Evolutionary conservation across 2,329 filamentous ascomycete species (phyloP).

Genomic region (Penicillium sp.): DNA sequence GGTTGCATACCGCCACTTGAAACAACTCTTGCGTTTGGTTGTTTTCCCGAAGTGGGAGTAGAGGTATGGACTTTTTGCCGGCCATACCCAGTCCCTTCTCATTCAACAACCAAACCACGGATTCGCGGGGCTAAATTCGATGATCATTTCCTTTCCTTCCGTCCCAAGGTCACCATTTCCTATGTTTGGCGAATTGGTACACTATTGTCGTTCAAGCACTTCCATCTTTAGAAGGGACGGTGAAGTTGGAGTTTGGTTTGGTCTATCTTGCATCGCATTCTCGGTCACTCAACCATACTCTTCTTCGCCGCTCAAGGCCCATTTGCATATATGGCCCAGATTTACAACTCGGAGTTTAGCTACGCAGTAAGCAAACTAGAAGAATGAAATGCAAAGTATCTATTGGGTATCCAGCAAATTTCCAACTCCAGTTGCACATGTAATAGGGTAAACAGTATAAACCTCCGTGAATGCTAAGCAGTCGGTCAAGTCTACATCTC

Average conservation of each 20-base stretch:
- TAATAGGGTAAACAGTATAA: slow-evolving; percentile 11
- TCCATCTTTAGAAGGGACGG: slow-evolving; percentile 22
- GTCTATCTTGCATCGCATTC: slow-evolving; percentile 7
- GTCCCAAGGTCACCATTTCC: neutral
- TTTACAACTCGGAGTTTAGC: neutral
- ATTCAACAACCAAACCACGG: neutral
- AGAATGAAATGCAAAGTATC: slow-evolving; percentile 13
- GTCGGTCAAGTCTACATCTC: slow-evolving; percentile 29
- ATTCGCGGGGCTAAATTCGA: neutral
- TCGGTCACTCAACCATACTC: slow-evolving; percentile 5
- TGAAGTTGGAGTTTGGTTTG: slow-evolving; percentile 22
- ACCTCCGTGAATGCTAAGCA: slow-evolving; percentile 27
- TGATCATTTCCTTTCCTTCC: neutral
- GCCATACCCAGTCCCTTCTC: slow-evolving; percentile 20
- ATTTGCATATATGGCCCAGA: slow-evolving; percentile 1
- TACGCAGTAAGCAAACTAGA: slow-evolving; percentile 11
- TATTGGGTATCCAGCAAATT: slow-evolving; percentile 25
- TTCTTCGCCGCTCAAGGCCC: neutral
- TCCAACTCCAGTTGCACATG: neutral
- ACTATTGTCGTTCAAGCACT: slow-evolving; percentile 1
- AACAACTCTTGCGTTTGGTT: neutral
- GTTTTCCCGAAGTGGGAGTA: neutral
- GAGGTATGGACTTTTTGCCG: slow-evolving; percentile 14
- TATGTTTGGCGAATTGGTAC: neutral
- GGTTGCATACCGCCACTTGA: slow-evolving; percentile 12